phyloP scores from a whole-genome alignment of 495 filamentous ascomycete genomes.

The Penicillium macrosclerotiorum region DNA sequence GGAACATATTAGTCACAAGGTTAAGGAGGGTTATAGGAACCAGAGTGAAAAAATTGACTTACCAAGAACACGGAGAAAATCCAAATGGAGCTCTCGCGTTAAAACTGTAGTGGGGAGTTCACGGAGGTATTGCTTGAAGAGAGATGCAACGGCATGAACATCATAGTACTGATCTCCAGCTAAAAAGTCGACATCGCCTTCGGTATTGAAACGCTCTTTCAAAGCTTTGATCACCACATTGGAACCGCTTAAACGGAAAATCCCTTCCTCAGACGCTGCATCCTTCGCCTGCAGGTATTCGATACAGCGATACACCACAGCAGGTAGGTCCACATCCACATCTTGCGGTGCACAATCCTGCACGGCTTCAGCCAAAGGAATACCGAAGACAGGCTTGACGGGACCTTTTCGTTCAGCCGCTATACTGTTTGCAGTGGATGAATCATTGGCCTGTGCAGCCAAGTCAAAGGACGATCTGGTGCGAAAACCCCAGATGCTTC shows the following conservation, averaged over 20 bases:
- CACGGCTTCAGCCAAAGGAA: conserved; percentile 82
- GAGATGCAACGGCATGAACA: conserved; percentile 90
- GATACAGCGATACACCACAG: conserved; percentile 96
- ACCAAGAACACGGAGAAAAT: conserved; percentile 85
- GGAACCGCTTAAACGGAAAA: conserved; percentile 92
- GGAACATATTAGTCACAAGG: conserved; percentile 10
- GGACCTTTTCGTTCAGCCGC: conserved; percentile 52
- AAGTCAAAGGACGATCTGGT: conserved; percentile 62
- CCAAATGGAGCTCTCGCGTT: conserved; percentile 83
- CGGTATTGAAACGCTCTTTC: conserved; percentile 86
- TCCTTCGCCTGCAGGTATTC: conserved; percentile 86
- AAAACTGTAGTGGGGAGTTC: conserved; percentile 89
- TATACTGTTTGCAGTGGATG: conserved; percentile 35
- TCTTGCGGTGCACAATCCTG: conserved; percentile 71
- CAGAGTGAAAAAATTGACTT: conserved; percentile 30
- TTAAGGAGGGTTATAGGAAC: not conserved
- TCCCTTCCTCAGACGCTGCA: conserved; percentile 85
- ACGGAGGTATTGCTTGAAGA: conserved; percentile 91
- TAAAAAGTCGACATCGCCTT: conserved; percentile 89
- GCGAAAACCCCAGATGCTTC: conserved; percentile 92
- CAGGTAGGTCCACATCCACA: conserved; percentile 70
- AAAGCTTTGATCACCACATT: conserved; percentile 90
- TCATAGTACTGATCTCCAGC: conserved; percentile 85
- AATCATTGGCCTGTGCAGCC: conserved; percentile 42
- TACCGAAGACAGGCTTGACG: conserved; percentile 79